Conservation (phyloP, 352 stramenopile genomes). For the Phytopythium litorale region DNA sequence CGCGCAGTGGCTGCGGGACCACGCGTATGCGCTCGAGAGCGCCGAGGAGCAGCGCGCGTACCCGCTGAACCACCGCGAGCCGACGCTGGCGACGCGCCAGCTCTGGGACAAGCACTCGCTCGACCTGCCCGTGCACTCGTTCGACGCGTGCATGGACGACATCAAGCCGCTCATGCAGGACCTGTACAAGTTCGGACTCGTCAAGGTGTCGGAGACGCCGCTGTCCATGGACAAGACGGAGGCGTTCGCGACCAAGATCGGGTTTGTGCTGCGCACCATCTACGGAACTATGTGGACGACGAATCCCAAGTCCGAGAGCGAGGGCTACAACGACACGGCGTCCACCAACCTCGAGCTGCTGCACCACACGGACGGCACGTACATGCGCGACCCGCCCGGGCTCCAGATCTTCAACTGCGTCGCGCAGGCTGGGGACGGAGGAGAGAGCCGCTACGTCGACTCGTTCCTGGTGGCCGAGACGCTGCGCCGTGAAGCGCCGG, state of each 20-base stretch:
- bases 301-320: constrained; percentile 56
- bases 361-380: constrained; percentile 86
- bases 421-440: constrained; percentile 62
- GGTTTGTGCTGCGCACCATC: constrained; percentile 82
- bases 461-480: constrained; percentile 74
- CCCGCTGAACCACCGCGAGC: constrained; percentile 53
- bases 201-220: constrained; percentile 61
- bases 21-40: constrained; percentile 55
- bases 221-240: constrained; percentile 79
- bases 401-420: constrained; percentile 91
- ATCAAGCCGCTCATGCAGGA: constrained; percentile 69
- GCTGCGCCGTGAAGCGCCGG: constrained; percentile 45
- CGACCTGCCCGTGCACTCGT: constrained; percentile 43
- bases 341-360: constrained; percentile 83
- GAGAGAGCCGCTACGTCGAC: constrained; percentile 79
- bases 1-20: constrained; percentile 65
- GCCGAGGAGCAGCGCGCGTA: constrained; percentile 19
- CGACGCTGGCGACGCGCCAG: constrained; percentile 39
- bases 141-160: constrained; percentile 36
- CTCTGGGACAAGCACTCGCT: constrained; percentile 52
- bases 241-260: constrained; percentile 74
- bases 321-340: constrained; percentile 86
- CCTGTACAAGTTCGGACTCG: constrained; percentile 66
- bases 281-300: constrained; percentile 91
- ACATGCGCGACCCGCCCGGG: constrained; percentile 82